Base-by-base conservation (phyloP, 192 early-diverging fungal species). In the Entomortierella parvispora region DNA sequence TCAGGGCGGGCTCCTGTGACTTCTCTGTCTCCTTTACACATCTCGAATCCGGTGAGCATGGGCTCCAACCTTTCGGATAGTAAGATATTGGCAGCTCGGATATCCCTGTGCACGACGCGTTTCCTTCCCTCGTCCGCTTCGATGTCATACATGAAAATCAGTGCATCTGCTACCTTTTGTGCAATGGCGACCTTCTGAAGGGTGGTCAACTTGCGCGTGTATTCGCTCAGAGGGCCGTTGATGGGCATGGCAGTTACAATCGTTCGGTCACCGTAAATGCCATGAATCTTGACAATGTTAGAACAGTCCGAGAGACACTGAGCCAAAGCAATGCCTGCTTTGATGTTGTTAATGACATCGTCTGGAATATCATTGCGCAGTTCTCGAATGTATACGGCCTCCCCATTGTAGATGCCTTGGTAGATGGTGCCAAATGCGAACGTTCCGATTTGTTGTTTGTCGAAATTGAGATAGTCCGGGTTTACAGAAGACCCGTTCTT, bases 351-450 rank as follows among this genome's bases (percentile, higher is more conserved):
- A 20, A 62, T 10, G 17, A 11, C 28, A 0, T 31, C 59, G 25
- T 47, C 47, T 4, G 7, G 2, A 34, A 49, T 37, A 62, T 62
- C 45, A 46, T 29, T 49, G 25, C 14, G 11, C 29, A 49, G 9
- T 23, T 62, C 47, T 23, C 59, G 44, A 34, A 62, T 62, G 29
- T 49, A 49, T 20, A 62, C 59, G 5, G 59, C n/a, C 26, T 49
- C 2, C 6, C 32, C 59, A 12, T 62, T 62, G 59, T 49, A 62
- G 11, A 46, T 62, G 1, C 59, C 59, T 20, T 11, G 47, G 59
- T 62, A 62, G 59, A 62, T 62, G 44, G 28, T 62, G 31, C 59
- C 59, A 62, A 31, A 62, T 49, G 32, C 18, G 47, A 62, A 62
- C 18, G 3, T 62, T n/a, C 59, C 59, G 31, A 62, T 46, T 23